Base-by-base conservation (phyloP, 129 eudicot species). In the Mikania micrantha region DNA sequence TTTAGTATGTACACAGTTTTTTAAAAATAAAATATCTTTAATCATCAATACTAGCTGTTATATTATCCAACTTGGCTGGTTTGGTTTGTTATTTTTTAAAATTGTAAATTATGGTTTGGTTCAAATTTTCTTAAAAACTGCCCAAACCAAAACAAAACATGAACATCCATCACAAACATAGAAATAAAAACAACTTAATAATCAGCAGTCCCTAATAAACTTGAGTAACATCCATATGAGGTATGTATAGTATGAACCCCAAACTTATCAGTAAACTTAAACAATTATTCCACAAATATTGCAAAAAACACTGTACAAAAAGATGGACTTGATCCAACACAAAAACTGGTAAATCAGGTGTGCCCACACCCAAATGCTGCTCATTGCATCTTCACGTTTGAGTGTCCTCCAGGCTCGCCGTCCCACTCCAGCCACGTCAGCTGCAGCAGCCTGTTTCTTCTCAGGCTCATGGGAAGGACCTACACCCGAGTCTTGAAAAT, bases 341-440 rank as follows among this genome's bases (percentile, higher is more conserved):
- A 49, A 34, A 68, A 67, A 77, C 69, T 11, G 39, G 50, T 16
- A 24, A 34, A 60, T 80, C 79, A 85, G 25, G n/a, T n/a, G n/a
- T n/a, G n/a, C n/a, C 54, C 64, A 34, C 89, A 82, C 15, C 87
- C 77, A 90, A 54, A 70, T 78, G 95, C 78, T 82, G 84, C 82
- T 87, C 76, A 70, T 86, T 15, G 95, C 95, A 74, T 95, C 97
- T 75, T 85, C 97, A 49, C 97, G 97, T 80, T 90, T 90, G 69
- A 82, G 73, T 3, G 97, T 78, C 76, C 97, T 61, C 62, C 85
- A 87, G 9, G 97, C 97, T 24, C 95, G 78, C 38, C 95, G 77
- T 6, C 90, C 96, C 50, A 89, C 87, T 15, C 67, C 70, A 20
- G 74, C 93, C 69, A 64, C 77, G 9, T 75, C 79, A 15, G 29